Evolutionary conservation across 345 rosid species (phyloP), one percentile per base, ranked within the genome.

Genomic region (Aquilaria yunnanensis): DNA sequence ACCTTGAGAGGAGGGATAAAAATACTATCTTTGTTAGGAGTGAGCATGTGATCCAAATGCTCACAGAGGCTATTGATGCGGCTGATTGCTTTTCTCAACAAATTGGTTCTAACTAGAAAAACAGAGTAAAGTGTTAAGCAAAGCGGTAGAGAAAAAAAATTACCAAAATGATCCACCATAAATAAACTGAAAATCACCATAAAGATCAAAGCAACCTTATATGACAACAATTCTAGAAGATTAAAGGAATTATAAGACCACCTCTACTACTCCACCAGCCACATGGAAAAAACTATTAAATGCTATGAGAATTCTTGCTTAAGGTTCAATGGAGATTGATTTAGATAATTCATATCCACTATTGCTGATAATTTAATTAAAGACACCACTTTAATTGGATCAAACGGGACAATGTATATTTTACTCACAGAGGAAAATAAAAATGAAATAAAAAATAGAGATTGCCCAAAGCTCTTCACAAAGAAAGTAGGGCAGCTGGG

Each of bases 1-100:
- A 86, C 95, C 96, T 81, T 31, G 98, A 67, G 33, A 91, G 82
- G 47, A 91, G 80, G 53, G 94, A 79, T 67, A 23, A 84, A 74
- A 41, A 89, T 78, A 56, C 83, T 88, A 48, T 91, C 78, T 58
- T 88, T 82, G 55, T 85, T 75, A 65, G 81, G 67, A 56, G 72
- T 55, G 9, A 91, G 90, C 14, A 94, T 86, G 33, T 79, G 85
- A 37, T 83, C 89, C 72, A 91, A 67, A 61, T 88, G 97, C 69
- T 85, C 90, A 51, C 93, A 80, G 50, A 86, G 80, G 73, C 92
- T 85, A 59, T 83, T 89, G 45, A 73, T 79, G 46, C 87, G 89
- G 37, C 89, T 83, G 60, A 86, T 67, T 12, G 56, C 70, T 30
- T 30, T 70, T 79, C 6, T 77, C 81, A 12, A 82, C 77, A 88